Conservation (phyloP, 805 yeast genomes). For the Starmera dryadoides region DNA sequence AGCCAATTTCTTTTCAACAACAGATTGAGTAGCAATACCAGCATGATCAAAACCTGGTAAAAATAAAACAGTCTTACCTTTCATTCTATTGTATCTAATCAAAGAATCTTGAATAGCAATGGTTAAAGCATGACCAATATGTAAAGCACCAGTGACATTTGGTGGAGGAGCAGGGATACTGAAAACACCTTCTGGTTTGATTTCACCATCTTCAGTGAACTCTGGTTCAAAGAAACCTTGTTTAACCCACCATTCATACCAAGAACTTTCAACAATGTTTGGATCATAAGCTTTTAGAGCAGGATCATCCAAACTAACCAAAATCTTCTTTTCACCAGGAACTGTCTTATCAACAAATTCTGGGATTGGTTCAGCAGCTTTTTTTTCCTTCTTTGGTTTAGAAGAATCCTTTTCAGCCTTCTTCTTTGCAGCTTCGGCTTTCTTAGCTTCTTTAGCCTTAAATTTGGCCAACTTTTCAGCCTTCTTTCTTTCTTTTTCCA, state of each 20-base stretch:
- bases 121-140: conserved; percentile 97
- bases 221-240: conserved; percentile 87
- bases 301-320: conserved; percentile 85
- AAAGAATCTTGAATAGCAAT: conserved; percentile 91
- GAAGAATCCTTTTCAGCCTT: conserved; percentile 28
- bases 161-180: conserved; percentile 99
- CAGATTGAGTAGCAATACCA: conserved; percentile 98
- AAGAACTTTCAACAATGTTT: conserved; percentile 85
- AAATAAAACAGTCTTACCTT: conserved; percentile 87
- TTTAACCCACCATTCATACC: conserved; percentile 97
- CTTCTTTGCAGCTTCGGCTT: conserved; percentile 46
- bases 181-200: conserved; percentile 78
- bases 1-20: conserved; percentile 89
- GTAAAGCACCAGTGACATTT: conserved; percentile 97
- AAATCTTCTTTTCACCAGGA: conserved; percentile 85
- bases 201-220: conserved; percentile 62
- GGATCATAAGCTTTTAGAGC: conserved; percentile 94
- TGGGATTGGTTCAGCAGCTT: conserved; percentile 70
- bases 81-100: conserved; percentile 93
- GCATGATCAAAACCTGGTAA: conserved; percentile 98
- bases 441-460: conserved; percentile 74
- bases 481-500: conserved; percentile 81
- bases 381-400: conserved; percentile 63
- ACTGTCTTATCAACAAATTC: conserved; percentile 78
- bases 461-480: conserved; percentile 85